A percentile compares a stretch with the other conserved stretches of the same genome.
These are phyloP conservation scores for Fusarium piperis DNA, from an alignment of 2,329 filamentous ascomycete genomes.

Conservation along the genomic window DNA sequence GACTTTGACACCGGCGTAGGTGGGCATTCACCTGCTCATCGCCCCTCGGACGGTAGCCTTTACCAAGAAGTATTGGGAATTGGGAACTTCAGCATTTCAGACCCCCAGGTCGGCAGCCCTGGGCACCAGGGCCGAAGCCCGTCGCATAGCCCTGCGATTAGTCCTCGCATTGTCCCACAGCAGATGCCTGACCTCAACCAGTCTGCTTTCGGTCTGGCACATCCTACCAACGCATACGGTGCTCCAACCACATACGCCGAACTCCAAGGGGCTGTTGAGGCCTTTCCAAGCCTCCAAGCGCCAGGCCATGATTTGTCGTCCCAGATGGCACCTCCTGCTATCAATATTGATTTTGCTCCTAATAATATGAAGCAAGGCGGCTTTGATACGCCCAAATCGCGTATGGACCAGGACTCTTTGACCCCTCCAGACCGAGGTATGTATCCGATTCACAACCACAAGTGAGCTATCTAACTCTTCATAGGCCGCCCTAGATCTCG, in stretches of 20 bases:
- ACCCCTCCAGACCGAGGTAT: slow-evolving; percentile 81
- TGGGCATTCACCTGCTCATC: slow-evolving; percentile 82
- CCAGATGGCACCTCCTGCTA: slow-evolving; percentile 90
- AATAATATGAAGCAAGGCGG: slow-evolving; percentile 61
- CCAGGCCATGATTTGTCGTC: slow-evolving; percentile 67
- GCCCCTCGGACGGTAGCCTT: slow-evolving; percentile 74
- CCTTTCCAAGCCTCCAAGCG: slow-evolving; percentile 63
- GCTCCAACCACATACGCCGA: slow-evolving; percentile 48
- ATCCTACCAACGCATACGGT: slow-evolving; percentile 52
- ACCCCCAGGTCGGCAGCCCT: slow-evolving; percentile 73
- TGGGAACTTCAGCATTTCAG: slow-evolving; percentile 82
- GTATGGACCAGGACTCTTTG: slow-evolving; percentile 79
- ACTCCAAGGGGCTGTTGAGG: slow-evolving; percentile 54
- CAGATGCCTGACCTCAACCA: slow-evolving; percentile 64
- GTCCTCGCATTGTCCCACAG: slow-evolving; percentile 68
- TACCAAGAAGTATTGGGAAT: slow-evolving; percentile 84
- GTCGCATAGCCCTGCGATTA: slow-evolving; percentile 76
- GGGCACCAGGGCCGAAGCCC: slow-evolving; percentile 78
- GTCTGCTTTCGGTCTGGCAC: slow-evolving; percentile 55
- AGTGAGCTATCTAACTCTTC: slow-evolving; percentile 25
- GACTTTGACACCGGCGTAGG: slow-evolving; percentile 78
- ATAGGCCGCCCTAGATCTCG: slow-evolving; percentile 60
- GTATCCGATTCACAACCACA: slow-evolving; percentile 24
- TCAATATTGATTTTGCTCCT: slow-evolving; percentile 93
- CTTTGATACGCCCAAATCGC: slow-evolving; percentile 65